Base-by-base conservation (phyloP, 345 rosid species). In the Anastatica hierochuntica region DNA sequence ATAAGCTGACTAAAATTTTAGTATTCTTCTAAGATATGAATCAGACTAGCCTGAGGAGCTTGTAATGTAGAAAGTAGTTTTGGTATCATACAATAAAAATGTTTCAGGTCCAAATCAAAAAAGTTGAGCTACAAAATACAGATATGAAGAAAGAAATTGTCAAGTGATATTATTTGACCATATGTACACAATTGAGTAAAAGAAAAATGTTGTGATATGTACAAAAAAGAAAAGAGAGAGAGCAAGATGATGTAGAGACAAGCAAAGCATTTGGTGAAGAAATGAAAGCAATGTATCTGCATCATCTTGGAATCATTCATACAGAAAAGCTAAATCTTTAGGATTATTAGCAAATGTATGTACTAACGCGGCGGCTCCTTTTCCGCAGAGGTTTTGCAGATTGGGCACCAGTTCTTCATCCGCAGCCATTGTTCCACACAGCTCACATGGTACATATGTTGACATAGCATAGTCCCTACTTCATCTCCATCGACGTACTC, bases 371-470 rank as follows among this genome's bases (percentile, higher is more conserved):
- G 42, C 26, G 41, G 43, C 14, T 50, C 35, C 18, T 57, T 54
- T 43, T 66, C 54, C 2, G 79, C 94, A 11, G 83, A 59, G 51
- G 82, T 71, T 73, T 94, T 94, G 79, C 97, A 94, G 62, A 88
- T 67, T 9, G 99, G 95, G 59, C 99, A 85, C 97, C 99, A 85
- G 26, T 88, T 94, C 77, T 88, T 94, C 63, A 85, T 73, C 69
- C 81, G 72, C 26, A 88, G 74, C 99, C 99, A 94, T 67, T 81
- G 82, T n/a, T 73, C 72, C 59, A 80, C 57, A 72, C 99, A 94
- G 31, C 53, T 64, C 23, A 66, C 20, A 31, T 94, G 99, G 68
- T 83, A 94, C 67, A 31, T 61, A 43, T 94, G 99, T 74, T 79
- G 76, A 45, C 99, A 94, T 14, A 49, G 75, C 72, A 94, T 73